These are phyloP conservation scores for Neonectria ditissima DNA, from an alignment of 2,329 filamentous ascomycete genomes.

Conservation along the genomic window DNA sequence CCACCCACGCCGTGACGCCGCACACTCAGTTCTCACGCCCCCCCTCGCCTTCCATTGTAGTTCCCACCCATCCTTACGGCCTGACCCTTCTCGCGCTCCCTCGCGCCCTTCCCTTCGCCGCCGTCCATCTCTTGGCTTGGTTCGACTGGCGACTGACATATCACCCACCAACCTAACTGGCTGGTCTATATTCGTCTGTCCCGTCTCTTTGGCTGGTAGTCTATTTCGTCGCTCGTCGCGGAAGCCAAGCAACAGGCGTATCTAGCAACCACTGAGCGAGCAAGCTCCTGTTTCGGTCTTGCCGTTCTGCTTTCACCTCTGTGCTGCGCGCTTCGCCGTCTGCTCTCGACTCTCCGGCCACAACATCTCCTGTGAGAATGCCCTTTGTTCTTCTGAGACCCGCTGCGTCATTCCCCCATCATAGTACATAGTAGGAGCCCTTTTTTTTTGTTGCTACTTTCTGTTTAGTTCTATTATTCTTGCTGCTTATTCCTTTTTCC, in stretches of 20 bases:
- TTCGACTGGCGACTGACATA: slow-evolving; percentile 20
- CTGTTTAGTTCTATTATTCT: slow-evolving; percentile 21
- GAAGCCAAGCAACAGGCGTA: slow-evolving; percentile 17
- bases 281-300: not conserved
- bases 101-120: slow-evolving; percentile 17
- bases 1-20: slow-evolving; percentile 3
- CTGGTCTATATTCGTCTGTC: slow-evolving; percentile 3
- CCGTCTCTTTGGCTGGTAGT: not conserved
- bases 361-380: slow-evolving; percentile 5
- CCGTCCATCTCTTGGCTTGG: slow-evolving; percentile 25
- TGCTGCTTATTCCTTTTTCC: slow-evolving; percentile 28
- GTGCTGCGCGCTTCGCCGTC: slow-evolving; percentile 4
- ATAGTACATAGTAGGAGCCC: not conserved
- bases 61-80: slow-evolving; percentile 5
- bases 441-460: slow-evolving; percentile 24
- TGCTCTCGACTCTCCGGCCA: slow-evolving; percentile 3
- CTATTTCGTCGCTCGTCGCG: slow-evolving; percentile 5
- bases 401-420: slow-evolving; percentile 22
- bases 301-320: slow-evolving; percentile 5
- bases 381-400: slow-evolving; percentile 9
- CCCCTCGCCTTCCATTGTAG: slow-evolving; percentile 8
- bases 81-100: slow-evolving; percentile 17
- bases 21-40: not conserved
- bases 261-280: slow-evolving; percentile 5
- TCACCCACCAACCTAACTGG: slow-evolving; percentile 19